Evolutionary conservation across 176 grass and related monocot species (phyloP).

Genomic region (Alopecurus myosuroides): DNA sequence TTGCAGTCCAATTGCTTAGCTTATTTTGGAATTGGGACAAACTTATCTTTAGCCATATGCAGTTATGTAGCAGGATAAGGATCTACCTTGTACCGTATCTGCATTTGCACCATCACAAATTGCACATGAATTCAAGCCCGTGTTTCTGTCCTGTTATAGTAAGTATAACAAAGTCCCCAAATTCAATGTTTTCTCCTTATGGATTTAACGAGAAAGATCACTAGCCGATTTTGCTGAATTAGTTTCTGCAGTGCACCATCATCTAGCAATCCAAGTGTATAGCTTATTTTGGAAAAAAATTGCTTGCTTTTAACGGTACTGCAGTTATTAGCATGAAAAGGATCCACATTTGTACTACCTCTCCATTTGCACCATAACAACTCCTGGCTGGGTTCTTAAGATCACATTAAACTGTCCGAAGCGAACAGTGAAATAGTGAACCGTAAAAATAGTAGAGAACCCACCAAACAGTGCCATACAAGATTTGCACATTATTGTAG

Average conservation of each 20-base stretch:
- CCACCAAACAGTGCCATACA: slow-evolving; percentile 12
- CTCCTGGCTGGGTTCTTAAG: slow-evolving; percentile 19
- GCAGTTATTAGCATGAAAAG: background rate
- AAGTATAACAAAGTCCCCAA: background rate
- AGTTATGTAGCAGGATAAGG: background rate
- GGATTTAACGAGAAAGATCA: background rate
- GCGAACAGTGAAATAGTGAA: slow-evolving; percentile 7
- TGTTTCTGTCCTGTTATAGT: background rate
- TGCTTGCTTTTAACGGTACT: background rate
- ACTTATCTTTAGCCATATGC: background rate
- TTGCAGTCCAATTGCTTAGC: background rate
- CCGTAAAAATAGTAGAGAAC: slow-evolving; percentile 8
- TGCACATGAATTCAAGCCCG: slow-evolving; percentile 12
- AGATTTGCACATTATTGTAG: slow-evolving; percentile 12
- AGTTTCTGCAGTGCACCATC: background rate
- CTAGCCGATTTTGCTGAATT: background rate
- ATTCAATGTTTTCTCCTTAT: background rate
- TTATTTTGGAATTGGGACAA: background rate
- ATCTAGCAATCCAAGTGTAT: background rate
- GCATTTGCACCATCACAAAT: slow-evolving; percentile 9
- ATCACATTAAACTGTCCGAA: slow-evolving; percentile 6
- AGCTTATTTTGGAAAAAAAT: background rate
- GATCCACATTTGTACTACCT: background rate
- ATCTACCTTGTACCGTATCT: background rate
- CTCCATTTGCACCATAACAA: slow-evolving; percentile 14